Evolutionary conservation across 495 filamentous ascomycete species (phyloP).

Genomic region (Friedmanniomyces endolithicus): DNA sequence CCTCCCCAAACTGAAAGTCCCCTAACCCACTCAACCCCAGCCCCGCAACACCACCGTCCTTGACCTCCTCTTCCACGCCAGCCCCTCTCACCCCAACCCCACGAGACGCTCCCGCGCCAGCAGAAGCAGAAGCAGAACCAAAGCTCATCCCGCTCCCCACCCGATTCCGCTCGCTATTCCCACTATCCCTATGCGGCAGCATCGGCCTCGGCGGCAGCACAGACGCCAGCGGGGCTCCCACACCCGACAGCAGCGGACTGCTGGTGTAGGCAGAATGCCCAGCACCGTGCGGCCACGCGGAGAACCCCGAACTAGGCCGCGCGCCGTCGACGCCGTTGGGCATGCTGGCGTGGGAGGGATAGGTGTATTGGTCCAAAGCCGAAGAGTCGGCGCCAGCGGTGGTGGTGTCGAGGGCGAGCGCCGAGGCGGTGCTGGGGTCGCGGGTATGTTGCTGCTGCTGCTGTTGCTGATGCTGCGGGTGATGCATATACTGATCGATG

Average conservation of each 20-base stretch:
- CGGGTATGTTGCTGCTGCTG: not conserved
- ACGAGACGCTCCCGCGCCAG: too few relatives aligned
- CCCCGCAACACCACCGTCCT: too few relatives aligned
- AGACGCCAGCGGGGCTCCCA: not conserved
- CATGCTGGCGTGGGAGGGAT: not conserved
- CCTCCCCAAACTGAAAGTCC: slow-evolving; percentile 14
- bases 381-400: not conserved
- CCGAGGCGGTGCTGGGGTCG: not conserved
- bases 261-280: not conserved
- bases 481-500: not conserved
- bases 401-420: not conserved
- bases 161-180: slow-evolving; percentile 14
- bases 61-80: too few relatives aligned
- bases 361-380: slow-evolving; percentile 4
- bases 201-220: too few relatives aligned
- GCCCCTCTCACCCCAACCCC: too few relatives aligned
- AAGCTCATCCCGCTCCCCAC: slow-evolving; percentile 9
- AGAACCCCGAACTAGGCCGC: slow-evolving; percentile 4
- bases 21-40: slow-evolving; percentile 10
- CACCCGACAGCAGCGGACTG: not conserved
- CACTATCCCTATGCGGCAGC: slow-evolving; percentile 9
- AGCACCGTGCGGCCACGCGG: slow-evolving; percentile 5
- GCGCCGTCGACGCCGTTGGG: not conserved
- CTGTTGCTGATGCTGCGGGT: too few relatives aligned
- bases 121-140: not conserved